These are phyloP conservation scores for Trichoderma sp. DNA, from an alignment of 2,329 filamentous ascomycete species.

Conservation along the genomic window DNA sequence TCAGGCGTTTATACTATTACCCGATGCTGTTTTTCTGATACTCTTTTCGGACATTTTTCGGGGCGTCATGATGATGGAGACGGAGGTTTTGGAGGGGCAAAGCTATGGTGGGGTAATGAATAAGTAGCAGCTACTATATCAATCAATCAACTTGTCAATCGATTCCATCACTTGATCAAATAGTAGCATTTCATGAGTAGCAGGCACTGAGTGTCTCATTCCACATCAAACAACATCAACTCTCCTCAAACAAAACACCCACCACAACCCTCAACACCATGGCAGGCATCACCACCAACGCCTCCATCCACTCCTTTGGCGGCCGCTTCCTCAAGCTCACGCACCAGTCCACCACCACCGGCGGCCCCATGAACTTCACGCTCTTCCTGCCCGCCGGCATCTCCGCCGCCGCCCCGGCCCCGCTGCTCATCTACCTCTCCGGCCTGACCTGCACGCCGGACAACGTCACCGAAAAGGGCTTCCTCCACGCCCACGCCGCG, in stretches of 20 bases:
- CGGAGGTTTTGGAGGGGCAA: constrained; percentile 1
- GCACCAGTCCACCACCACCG: constrained; percentile 76
- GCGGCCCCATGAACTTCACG: constrained; percentile 89
- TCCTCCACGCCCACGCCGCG: constrained; percentile 83
- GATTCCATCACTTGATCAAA: background rate
- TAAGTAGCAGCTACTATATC: background rate
- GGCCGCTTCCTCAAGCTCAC: constrained; percentile 93
- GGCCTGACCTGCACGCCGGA: constrained; percentile 94
- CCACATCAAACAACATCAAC: background rate
- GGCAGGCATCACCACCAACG: constrained; percentile 66
- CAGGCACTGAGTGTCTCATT: background rate
- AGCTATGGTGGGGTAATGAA: constrained; percentile 10
- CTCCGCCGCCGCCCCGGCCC: constrained; percentile 57
- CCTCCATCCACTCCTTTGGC: constrained; percentile 87
- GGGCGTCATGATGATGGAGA: constrained; percentile 20
- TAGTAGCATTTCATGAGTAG: background rate
- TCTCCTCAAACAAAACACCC: background rate
- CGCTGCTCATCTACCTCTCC: constrained; percentile 89
- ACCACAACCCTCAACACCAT: constrained; percentile 4
- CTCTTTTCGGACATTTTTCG: constrained; percentile 22
- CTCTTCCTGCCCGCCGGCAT: constrained; percentile 83
- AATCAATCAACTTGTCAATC: background rate
- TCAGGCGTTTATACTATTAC: constrained; percentile 21
- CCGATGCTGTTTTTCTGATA: background rate
- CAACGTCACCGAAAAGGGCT: constrained; percentile 79